These are phyloP conservation scores for Boletus reticuloceps DNA, from an alignment of 768 basidiomycete genomes.

Conservation along the genomic window DNA sequence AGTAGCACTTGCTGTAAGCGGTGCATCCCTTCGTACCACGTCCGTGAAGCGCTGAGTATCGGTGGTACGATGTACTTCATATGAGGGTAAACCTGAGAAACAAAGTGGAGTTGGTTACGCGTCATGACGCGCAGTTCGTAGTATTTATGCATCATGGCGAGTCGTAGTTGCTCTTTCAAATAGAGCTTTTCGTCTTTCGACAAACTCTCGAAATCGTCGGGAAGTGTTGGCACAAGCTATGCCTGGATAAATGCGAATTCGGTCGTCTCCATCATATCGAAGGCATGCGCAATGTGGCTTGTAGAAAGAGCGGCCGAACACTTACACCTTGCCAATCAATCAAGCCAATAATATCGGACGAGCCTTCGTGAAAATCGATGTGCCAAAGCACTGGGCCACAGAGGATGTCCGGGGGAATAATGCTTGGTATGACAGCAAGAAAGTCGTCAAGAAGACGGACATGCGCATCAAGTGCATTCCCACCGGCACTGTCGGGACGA, in stretches of 20 bases:
- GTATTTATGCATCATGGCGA: too few relatives aligned
- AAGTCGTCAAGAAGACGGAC: constrained; percentile 3
- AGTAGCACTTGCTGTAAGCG: too few relatives aligned
- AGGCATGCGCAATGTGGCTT: constrained; percentile 5
- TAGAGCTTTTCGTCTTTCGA: too few relatives aligned
- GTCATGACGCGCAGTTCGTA: too few relatives aligned
- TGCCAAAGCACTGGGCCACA: constrained; percentile 13
- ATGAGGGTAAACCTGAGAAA: not conserved
- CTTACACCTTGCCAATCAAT: constrained; percentile 16
- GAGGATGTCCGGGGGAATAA: constrained; percentile 1
- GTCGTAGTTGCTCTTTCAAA: too few relatives aligned
- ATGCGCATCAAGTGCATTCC: constrained; percentile 2
- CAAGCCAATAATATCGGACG: constrained; percentile 4
- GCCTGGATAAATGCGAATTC: not conserved
- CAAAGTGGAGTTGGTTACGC: too few relatives aligned
- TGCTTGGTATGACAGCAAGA: not conserved
- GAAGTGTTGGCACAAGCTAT: too few relatives aligned
- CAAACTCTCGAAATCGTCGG: too few relatives aligned
- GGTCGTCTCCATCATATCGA: constrained; percentile 1
- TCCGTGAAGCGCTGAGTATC: constrained; percentile 1
- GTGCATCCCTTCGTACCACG: constrained; percentile 3
- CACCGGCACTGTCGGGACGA: not conserved
- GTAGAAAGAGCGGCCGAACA: constrained; percentile 13
- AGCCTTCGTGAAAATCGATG: constrained; percentile 11
- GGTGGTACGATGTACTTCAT: not conserved